phyloP scores from a whole-genome alignment of 1,139 yeast genomes.

The Protomyces pachydermus region DNA sequence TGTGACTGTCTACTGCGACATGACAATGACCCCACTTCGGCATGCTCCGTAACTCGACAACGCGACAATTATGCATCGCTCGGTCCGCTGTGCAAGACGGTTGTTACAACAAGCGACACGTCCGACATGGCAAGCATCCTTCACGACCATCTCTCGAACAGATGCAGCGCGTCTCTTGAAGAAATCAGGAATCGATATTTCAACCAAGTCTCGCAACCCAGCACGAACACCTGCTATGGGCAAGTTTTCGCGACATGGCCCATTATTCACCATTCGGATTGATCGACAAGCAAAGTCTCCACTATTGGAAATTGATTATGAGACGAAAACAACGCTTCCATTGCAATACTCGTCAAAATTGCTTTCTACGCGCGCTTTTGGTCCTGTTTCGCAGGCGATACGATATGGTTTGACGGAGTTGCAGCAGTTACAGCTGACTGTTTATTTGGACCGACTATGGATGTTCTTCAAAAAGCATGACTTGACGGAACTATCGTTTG shows the following conservation, averaged over 20 bases:
- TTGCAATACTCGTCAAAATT: not conserved
- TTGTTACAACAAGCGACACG: too few species aligned
- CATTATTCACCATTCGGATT: not conserved
- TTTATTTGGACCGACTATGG: constrained; percentile 3
- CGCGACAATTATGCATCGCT: too few species aligned
- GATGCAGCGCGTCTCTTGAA: constrained; percentile 13
- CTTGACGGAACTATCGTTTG: constrained; percentile 1
- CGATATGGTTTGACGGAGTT: constrained; percentile 1
- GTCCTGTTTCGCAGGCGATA: not conserved
- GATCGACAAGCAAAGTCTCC: not conserved
- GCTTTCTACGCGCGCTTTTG: not conserved
- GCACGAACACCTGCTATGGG: not conserved
- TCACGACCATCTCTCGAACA: not conserved
- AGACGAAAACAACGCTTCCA: not conserved
- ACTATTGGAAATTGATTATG: constrained; percentile 5
- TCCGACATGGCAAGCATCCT: not conserved
- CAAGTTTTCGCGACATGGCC: constrained; percentile 2
- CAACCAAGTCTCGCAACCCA: not conserved
- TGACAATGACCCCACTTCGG: not conserved
- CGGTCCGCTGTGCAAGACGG: too few species aligned
- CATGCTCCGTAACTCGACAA: not conserved
- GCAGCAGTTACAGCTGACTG: constrained; percentile 10
- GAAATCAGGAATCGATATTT: not conserved
- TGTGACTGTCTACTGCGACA: not conserved
- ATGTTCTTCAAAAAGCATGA: constrained; percentile 9